phyloP scores from a whole-genome alignment of 768 basidiomycete genomes.

The Collybiopsis luxurians region DNA sequence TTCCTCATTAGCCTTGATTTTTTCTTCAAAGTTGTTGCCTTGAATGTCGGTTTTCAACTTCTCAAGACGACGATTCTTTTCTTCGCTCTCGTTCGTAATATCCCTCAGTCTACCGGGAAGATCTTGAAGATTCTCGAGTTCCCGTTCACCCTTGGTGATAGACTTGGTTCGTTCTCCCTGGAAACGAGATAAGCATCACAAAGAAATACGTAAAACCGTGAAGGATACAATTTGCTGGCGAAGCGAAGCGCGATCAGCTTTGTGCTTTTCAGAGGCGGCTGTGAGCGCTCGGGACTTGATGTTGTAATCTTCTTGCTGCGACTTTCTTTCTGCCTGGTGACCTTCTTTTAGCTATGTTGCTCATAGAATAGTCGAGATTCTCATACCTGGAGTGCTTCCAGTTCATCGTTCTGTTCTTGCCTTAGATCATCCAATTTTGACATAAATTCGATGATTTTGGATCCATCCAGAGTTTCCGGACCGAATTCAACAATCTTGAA shows the following conservation, averaged over 20 bases:
- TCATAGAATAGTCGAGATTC: not conserved
- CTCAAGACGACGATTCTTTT: constrained; percentile 59
- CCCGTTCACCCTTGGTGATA: constrained; percentile 50
- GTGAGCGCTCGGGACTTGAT: constrained; percentile 54
- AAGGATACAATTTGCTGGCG: constrained; percentile 57
- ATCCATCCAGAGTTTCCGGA: constrained; percentile 64
- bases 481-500: constrained; percentile 75
- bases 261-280: constrained; percentile 50
- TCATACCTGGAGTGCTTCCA: constrained; percentile 65
- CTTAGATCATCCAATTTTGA: constrained; percentile 62
- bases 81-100: constrained; percentile 62
- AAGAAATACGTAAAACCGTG: not conserved
- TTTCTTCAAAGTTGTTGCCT: constrained; percentile 62
- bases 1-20: constrained; percentile 49
- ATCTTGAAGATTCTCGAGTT: constrained; percentile 54
- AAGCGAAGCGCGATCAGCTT: constrained; percentile 24
- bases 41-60: constrained; percentile 59
- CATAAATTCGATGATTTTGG: constrained; percentile 73
- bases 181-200: not conserved
- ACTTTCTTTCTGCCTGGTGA: constrained; percentile 48
- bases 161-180: constrained; percentile 51
- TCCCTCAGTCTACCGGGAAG: constrained; percentile 53
- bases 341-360: not conserved
- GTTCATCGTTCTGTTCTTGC: constrained; percentile 57
- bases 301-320: constrained; percentile 65